Evolutionary conservation across 2,329 filamentous ascomycete species (phyloP).

Genomic region (Thielaviopsis punctulata): DNA sequence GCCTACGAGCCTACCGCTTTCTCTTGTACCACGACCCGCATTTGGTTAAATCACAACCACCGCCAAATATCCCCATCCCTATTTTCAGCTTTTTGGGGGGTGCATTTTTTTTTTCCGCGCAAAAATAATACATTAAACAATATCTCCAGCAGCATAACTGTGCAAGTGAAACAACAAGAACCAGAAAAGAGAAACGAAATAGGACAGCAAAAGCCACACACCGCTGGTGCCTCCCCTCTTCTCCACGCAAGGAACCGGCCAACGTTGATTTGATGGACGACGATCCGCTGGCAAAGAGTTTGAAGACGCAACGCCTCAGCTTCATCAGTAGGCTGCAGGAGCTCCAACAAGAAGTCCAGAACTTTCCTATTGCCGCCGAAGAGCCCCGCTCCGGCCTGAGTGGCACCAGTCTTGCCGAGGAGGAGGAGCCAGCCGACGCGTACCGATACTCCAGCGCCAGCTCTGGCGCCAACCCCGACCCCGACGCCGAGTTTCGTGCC

Average conservation of each 20-base stretch:
- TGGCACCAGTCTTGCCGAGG: constrained; percentile 1
- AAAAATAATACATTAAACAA: too few species aligned
- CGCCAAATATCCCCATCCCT: neutral
- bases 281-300: constrained; percentile 11
- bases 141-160: too few species aligned
- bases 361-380: constrained; percentile 1
- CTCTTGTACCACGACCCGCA: neutral
- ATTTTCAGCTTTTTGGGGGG: neutral
- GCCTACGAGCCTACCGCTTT: neutral
- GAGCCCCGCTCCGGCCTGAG: neutral
- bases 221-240: too few species aligned
- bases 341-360: constrained; percentile 11
- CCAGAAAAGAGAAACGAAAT: too few species aligned
- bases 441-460: neutral
- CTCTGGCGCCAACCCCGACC: too few species aligned
- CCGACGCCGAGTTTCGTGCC: constrained; percentile 1
- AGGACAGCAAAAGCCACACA: too few species aligned
- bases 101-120: too few species aligned
- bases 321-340: constrained; percentile 11
- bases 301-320: constrained; percentile 12
- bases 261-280: constrained; percentile 11
- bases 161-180: too few species aligned
- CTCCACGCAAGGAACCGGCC: neutral
- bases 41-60: neutral
- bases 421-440: neutral